Percentiles rank a stretch among this genome's conserved stretches.
Evolutionary conservation across 139 green algal species (phyloP).

Genomic region (Asterochloris sp.): DNA sequence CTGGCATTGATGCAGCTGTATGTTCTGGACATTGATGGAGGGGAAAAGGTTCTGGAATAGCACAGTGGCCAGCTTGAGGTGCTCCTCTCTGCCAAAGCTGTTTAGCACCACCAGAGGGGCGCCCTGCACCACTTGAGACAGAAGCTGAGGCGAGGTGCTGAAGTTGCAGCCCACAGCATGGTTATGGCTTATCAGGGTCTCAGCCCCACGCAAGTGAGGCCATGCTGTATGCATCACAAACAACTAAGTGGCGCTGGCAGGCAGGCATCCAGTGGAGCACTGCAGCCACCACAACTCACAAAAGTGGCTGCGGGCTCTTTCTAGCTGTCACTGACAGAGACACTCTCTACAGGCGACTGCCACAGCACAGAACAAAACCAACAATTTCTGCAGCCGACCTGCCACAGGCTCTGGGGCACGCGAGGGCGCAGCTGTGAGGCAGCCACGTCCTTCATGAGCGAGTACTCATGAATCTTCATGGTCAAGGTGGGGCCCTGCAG

Average conservation of each 20-base stretch:
- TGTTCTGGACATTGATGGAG: constrained; percentile 87
- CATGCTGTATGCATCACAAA: too few relatives aligned
- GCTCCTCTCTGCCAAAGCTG: constrained; percentile 67
- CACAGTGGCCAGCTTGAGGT: constrained; percentile 73
- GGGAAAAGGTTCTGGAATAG: constrained; percentile 96
- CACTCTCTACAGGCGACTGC: too few relatives aligned
- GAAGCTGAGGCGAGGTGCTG: neutral
- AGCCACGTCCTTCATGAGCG: constrained; percentile 80
- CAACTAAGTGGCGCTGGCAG: too few relatives aligned
- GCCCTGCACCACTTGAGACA: constrained; percentile 48
- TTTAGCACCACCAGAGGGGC: constrained; percentile 92
- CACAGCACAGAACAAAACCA: too few relatives aligned
- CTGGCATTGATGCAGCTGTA: constrained; percentile 71
- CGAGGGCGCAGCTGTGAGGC: constrained; percentile 60
- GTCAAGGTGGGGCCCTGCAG: constrained; percentile 89
- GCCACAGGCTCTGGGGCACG: constrained; percentile 29
- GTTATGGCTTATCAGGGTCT: neutral
- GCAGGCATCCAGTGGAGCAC: too few relatives aligned
- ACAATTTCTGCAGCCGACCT: constrained; percentile 25
- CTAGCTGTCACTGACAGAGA: too few relatives aligned
- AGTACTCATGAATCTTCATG: constrained; percentile 79
- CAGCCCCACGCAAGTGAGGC: neutral
- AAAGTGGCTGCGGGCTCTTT: too few relatives aligned
- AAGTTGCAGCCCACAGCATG: neutral
- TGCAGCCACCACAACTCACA: too few relatives aligned